Percentiles rank a stretch among this genome's conserved stretches.
phyloP scores from a whole-genome alignment of 1,139 yeast genomes.

The Wickerhamomyces sp. region DNA sequence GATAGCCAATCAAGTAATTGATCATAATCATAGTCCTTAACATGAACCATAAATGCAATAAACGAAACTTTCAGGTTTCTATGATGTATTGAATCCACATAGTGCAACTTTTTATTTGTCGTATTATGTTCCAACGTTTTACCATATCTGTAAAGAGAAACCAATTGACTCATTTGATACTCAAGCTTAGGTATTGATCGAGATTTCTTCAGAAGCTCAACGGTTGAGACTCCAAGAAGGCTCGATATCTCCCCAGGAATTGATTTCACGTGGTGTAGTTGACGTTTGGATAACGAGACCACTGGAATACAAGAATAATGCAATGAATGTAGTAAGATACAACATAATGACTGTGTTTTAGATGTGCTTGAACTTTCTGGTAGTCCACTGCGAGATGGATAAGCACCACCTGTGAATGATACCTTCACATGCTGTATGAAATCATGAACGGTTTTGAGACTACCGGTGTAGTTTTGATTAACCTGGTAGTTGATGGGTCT shows the following conservation, averaged over 20 bases:
- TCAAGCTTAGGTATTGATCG: conserved; percentile 2
- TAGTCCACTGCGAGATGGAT: too few species aligned
- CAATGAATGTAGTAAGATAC: conserved; percentile 13
- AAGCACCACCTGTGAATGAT: conserved; percentile 1
- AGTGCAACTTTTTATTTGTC: too few species aligned
- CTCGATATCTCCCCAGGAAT: background rate
- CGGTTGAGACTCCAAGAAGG: background rate
- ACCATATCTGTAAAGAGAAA: conserved; percentile 11
- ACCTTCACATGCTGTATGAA: conserved; percentile 9
- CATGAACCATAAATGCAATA: conserved; percentile 3
- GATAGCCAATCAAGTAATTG: conserved; percentile 26
- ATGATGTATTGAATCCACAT: background rate
- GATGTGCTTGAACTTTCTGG: too few species aligned
- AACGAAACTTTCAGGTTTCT: conserved; percentile 2
- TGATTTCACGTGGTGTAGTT: background rate
- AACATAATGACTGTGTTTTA: conserved; percentile 10
- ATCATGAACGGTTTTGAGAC: conserved; percentile 7
- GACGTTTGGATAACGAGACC: background rate
- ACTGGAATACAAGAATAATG: conserved; percentile 11
- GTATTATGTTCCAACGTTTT: conserved; percentile 2
- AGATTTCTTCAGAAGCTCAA: background rate
- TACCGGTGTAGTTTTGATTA: conserved; percentile 5
- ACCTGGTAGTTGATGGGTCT: background rate
- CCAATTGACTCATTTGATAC: conserved; percentile 1
- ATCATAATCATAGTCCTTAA: conserved; percentile 2